Base-by-base conservation (phyloP, 2,329 filamentous ascomycete genomes). In the Xylaria sp. region DNA sequence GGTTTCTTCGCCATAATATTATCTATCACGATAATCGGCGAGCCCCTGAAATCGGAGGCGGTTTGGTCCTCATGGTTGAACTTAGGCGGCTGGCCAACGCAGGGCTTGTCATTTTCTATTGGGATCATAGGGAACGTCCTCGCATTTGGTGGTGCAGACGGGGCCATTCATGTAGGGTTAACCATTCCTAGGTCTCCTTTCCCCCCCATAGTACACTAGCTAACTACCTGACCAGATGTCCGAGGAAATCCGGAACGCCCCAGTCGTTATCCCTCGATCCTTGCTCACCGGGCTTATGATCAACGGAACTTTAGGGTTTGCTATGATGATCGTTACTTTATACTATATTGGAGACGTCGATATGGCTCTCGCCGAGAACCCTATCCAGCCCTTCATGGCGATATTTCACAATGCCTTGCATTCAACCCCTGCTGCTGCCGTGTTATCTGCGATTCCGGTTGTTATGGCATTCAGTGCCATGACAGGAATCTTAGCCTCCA, bases 331-430 rank as follows among this genome's bases (percentile, higher is more conserved):
- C 14, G 84, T 85, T 0, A 78, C 86, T 45, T 80, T 86, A 9
- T 89, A 87, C 70, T 86, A 83, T 39, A 78, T 88, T n/a, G 82
- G 82, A 1, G 81, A 88, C 62, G 75, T 85, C 6, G 79, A 83
- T 11, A 75, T 74, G 0, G 80, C 83, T 0, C 75, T 86, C 2
- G 76, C 76, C 0, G 82, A 81, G 0, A 79, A 80, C 0, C 86
- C 85, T 0, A 82, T 81, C 0, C 87, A 85, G 58, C 87, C 88
- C 0, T 88, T 88, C 70, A 88, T 90, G 71, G 81, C 87, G 59
- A 83, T 89, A 32, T 88, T 88, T 64, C 81, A 81, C 68, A 81
- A 86, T 34, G 83, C 82, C 0, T 85, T 85, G 1, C 77, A 81
- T 1, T 84, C 82, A 17, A 74, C 80, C 1, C 80, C 80, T 1